Evolutionary conservation across 2,329 filamentous ascomycete species (phyloP).

Genomic region (Plenodomus lindquistii): DNA sequence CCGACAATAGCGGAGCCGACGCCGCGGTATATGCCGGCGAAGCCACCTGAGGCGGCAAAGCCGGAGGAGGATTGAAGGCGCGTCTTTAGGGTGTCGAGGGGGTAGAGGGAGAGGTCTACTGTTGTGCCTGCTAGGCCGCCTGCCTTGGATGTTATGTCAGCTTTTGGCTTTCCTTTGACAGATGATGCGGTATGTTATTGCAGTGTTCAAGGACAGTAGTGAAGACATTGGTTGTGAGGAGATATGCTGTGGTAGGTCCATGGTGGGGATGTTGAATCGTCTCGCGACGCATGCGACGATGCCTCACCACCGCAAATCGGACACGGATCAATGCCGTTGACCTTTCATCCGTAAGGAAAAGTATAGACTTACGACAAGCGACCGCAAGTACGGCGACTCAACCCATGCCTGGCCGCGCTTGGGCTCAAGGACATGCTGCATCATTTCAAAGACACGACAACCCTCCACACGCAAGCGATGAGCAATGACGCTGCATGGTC

Average conservation of each 20-base stretch:
- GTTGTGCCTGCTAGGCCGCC: slow-evolving; percentile 92
- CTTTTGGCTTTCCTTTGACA: neutral
- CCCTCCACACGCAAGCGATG: neutral
- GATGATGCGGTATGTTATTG: neutral
- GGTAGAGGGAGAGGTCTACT: slow-evolving; percentile 94
- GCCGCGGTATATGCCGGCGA: slow-evolving; percentile 90
- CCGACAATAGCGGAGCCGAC: slow-evolving; percentile 88
- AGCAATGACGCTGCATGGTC: slow-evolving; percentile 1
- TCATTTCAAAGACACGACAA: slow-evolving; percentile 18
- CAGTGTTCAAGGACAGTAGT: neutral
- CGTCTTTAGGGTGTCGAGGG: slow-evolving; percentile 98
- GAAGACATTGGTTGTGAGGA: neutral
- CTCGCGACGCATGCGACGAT: neutral
- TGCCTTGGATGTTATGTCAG: slow-evolving; percentile 55
- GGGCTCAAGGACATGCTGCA: slow-evolving; percentile 38
- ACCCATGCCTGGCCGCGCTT: slow-evolving; percentile 38
- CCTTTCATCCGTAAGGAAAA: neutral
- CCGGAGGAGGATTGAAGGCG: slow-evolving; percentile 82
- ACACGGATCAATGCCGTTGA: neutral
- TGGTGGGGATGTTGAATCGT: neutral
- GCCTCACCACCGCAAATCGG: no score
- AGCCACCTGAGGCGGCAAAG: slow-evolving; percentile 83
- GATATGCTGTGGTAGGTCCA: neutral
- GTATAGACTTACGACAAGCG: slow-evolving; percentile 47
- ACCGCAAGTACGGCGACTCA: slow-evolving; percentile 54